Percentiles rank a stretch among this genome's conserved stretches.
Evolutionary conservation across 176 grass and related monocot genomes (phyloP).

Genomic region (Aegilops longissima): DNA sequence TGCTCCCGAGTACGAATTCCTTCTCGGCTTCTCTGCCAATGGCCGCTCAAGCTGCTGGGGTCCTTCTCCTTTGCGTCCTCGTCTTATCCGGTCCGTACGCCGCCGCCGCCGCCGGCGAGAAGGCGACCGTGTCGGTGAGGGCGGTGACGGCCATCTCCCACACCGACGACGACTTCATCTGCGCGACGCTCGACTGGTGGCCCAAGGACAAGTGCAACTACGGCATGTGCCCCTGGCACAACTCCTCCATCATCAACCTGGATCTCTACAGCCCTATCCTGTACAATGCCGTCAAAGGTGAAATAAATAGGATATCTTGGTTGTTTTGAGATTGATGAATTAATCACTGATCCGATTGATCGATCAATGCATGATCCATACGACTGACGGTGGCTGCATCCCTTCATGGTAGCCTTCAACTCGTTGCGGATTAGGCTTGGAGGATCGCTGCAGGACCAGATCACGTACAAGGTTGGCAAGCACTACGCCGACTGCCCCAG

Average conservation of each 20-base stretch:
- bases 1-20: background rate
- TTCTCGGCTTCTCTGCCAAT: background rate
- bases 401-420: conserved; percentile 39
- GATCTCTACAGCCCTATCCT: conserved; percentile 50
- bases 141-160: conserved; percentile 29
- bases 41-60: background rate
- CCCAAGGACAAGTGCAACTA: conserved; percentile 65
- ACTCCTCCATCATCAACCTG: conserved; percentile 62
- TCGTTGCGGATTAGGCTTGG: conserved; percentile 53
- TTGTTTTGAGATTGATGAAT: background rate
- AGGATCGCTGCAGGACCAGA: conserved; percentile 61
- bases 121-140: conserved; percentile 35
- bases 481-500: conserved; percentile 8
- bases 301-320: background rate
- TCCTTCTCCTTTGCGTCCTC: background rate
- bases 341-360: background rate
- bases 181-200: conserved; percentile 69
- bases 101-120: background rate
- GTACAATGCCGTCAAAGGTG: conserved; percentile 54
- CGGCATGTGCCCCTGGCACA: conserved; percentile 46
- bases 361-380: background rate
- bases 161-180: conserved; percentile 52
- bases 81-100: background rate
- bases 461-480: conserved; percentile 42
- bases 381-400: background rate